A percentile compares a stretch with the other conserved stretches of the same genome.
These are phyloP conservation scores for Sporisorium scitamineum DNA, from an alignment of 1,284 basidiomycete species.

Conservation along the genomic window DNA sequence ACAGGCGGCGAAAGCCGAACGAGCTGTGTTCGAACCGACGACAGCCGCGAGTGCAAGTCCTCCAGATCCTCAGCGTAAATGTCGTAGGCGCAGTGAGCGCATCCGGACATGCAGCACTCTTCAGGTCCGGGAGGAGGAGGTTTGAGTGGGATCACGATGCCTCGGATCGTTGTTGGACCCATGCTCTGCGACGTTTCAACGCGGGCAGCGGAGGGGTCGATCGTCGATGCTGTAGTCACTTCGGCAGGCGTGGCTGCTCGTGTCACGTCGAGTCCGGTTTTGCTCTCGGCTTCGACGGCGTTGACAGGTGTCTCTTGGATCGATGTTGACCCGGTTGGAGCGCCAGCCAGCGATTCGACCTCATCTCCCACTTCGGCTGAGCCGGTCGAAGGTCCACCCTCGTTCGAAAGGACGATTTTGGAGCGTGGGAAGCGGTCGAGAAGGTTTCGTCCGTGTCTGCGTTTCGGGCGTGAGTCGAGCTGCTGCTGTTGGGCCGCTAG, in stretches of 20 bases:
- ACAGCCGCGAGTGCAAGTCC: slow-evolving; percentile 76
- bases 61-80: slow-evolving; percentile 82
- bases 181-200: slow-evolving; percentile 8
- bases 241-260: slow-evolving; percentile 19
- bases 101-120: slow-evolving; percentile 91
- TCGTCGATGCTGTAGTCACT: slow-evolving; percentile 10
- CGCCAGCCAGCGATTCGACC: slow-evolving; percentile 35
- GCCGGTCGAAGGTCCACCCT: not conserved
- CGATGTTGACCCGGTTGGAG: slow-evolving; percentile 67
- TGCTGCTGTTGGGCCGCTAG: slow-evolving; percentile 7
- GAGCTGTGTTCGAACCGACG: slow-evolving; percentile 74
- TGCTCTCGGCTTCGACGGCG: slow-evolving; percentile 77
- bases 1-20: slow-evolving; percentile 72
- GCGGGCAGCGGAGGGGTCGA: not conserved
- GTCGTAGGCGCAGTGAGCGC: slow-evolving; percentile 87
- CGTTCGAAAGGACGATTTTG: slow-evolving; percentile 24
- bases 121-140: slow-evolving; percentile 67
- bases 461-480: not conserved
- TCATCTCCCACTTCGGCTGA: slow-evolving; percentile 16
- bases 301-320: slow-evolving; percentile 83
- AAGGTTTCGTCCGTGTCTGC: slow-evolving; percentile 41
- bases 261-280: slow-evolving; percentile 75
- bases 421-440: slow-evolving; percentile 39
- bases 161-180: slow-evolving; percentile 37
- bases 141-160: slow-evolving; percentile 51